Evolutionary conservation across 805 yeast species (phyloP).

Genomic region (Naumovozyma baii): DNA sequence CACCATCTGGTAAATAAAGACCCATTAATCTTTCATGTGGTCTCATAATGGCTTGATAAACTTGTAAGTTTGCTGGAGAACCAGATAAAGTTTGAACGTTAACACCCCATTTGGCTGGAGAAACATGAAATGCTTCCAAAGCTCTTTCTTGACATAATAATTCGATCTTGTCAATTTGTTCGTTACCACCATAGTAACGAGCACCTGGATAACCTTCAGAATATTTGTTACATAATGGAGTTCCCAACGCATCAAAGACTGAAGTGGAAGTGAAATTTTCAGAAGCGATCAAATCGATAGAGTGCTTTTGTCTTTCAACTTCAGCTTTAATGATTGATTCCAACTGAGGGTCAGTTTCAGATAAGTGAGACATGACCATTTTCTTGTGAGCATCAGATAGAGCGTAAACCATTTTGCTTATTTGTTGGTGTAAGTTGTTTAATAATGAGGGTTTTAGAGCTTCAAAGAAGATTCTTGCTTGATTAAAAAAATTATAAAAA

Average conservation of each 20-base stretch:
- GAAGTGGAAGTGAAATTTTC: conserved; percentile 96
- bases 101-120: conserved; percentile 89
- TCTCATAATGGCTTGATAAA: conserved; percentile 88
- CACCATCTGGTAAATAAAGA: conserved; percentile 95
- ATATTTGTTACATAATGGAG: conserved; percentile 97
- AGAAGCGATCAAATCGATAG: conserved; percentile 89
- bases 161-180: conserved; percentile 92
- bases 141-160: conserved; percentile 90
- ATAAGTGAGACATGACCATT: conserved; percentile 48
- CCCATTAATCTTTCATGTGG: conserved; percentile 98
- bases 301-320: conserved; percentile 83
- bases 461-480: background rate
- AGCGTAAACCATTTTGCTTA: conserved; percentile 48
- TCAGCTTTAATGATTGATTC: conserved; percentile 67
- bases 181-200: conserved; percentile 97
- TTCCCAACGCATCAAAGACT: conserved; percentile 92
- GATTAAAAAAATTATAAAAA: too few species aligned
- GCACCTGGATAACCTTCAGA: conserved; percentile 99
- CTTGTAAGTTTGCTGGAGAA: conserved; percentile 96
- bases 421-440: background rate
- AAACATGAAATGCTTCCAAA: conserved; percentile 72
- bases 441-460: background rate
- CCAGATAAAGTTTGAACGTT: conserved; percentile 95
- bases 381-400: conserved; percentile 56
- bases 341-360: conserved; percentile 72